Evolutionary conservation across 2,329 filamentous ascomycete genomes (phyloP).

Genomic region (Sarocladiaceae sp.): DNA sequence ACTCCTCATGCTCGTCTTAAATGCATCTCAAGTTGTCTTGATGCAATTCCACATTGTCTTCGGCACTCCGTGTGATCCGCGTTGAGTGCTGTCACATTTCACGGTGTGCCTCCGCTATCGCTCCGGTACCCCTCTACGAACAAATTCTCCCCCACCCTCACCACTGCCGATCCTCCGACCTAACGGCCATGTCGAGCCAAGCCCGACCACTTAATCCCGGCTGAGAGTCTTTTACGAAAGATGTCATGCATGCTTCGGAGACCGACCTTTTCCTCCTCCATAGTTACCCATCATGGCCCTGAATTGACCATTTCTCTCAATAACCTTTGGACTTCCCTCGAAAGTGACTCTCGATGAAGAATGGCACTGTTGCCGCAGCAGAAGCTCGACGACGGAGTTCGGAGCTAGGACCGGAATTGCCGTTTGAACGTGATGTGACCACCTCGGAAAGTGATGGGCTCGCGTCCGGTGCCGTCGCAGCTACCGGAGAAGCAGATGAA

Average conservation of each 20-base stretch:
- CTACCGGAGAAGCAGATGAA: background rate
- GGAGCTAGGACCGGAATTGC: background rate
- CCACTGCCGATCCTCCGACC: constrained; percentile 7
- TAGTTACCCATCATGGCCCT: too few species aligned
- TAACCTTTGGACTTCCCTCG: background rate
- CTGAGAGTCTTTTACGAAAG: background rate
- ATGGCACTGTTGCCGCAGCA: background rate
- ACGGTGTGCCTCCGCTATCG: constrained; percentile 5
- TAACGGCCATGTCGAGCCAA: background rate
- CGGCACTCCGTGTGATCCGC: too few species aligned
- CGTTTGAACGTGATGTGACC: background rate
- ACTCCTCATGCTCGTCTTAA: too few species aligned
- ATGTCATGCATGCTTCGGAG: background rate
- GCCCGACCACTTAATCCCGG: background rate
- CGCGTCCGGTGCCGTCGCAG: background rate
- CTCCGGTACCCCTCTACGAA: background rate
- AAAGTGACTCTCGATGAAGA: background rate
- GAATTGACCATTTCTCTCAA: too few species aligned
- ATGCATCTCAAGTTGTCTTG: too few species aligned
- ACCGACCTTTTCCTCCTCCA: background rate
- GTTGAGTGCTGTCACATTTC: too few species aligned
- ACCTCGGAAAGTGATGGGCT: background rate
- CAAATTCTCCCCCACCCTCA: background rate
- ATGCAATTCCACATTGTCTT: too few species aligned
- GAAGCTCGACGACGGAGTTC: background rate